phyloP scores from a whole-genome alignment of 2,329 filamentous ascomycete species.

The Thielaviopsis ethacetica region DNA sequence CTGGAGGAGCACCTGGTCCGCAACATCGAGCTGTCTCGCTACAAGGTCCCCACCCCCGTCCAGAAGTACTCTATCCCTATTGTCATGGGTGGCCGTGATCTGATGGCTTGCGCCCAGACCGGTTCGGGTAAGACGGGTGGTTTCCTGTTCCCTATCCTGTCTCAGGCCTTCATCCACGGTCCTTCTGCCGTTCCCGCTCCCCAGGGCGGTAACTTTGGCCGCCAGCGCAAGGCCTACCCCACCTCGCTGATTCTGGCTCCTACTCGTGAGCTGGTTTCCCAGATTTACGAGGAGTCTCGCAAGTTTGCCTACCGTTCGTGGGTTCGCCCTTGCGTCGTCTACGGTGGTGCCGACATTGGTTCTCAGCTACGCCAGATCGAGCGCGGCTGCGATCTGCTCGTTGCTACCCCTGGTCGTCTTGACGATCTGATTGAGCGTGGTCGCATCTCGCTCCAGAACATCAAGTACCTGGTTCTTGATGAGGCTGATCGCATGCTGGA shows the following conservation, averaged over 20 bases:
- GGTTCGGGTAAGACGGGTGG: constrained; percentile 99
- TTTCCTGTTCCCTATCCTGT: constrained; percentile 97
- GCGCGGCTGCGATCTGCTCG: constrained; percentile 87
- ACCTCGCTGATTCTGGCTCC: constrained; percentile 92
- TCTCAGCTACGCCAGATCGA: constrained; percentile 97
- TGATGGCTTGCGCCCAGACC: constrained; percentile 99
- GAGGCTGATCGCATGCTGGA: constrained; percentile 99
- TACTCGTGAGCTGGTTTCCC: constrained; percentile 94
- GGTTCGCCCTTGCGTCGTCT: constrained; percentile 96
- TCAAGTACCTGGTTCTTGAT: constrained; percentile 97
- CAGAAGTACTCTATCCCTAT: constrained; percentile 99
- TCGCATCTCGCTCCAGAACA: constrained; percentile 92
- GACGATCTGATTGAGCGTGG: constrained; percentile 97
- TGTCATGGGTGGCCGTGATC: constrained; percentile 90
- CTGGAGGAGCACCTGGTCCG: constrained; percentile 81
- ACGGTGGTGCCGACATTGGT: constrained; percentile 96
- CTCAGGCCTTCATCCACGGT: constrained; percentile 87
- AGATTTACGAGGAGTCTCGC: constrained; percentile 93
- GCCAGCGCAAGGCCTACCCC: constrained; percentile 94
- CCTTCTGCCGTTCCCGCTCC: constrained; percentile 52
- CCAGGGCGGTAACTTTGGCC: constrained; percentile 58
- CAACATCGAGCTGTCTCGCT: constrained; percentile 89
- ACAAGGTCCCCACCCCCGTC: constrained; percentile 90
- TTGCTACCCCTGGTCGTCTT: constrained; percentile 91
- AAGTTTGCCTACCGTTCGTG: constrained; percentile 98